phyloP scores from a whole-genome alignment of 2,329 filamentous ascomycete species.

The Nemania bipapillata region DNA sequence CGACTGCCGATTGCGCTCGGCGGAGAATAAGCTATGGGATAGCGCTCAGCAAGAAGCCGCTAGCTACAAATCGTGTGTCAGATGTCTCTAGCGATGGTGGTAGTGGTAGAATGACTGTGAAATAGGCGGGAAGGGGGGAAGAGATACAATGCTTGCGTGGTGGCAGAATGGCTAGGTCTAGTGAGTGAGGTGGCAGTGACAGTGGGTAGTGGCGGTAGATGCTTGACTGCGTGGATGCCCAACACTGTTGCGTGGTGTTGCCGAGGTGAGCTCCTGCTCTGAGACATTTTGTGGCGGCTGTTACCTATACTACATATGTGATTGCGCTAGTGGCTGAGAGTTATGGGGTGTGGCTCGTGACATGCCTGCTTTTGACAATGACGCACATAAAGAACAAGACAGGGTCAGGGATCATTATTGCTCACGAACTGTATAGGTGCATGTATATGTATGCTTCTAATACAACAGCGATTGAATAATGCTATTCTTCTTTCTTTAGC shows the following conservation, averaged over 20 bases:
- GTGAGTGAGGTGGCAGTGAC: background rate
- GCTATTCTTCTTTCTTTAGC: no score
- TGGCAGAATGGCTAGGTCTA: constrained; percentile 14
- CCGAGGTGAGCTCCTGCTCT: background rate
- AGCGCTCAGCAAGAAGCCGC: background rate
- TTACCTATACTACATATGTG: no score
- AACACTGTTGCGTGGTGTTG: constrained; percentile 9
- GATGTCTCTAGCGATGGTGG: background rate
- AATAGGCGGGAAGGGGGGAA: constrained; percentile 6
- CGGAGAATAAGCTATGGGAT: constrained; percentile 16
- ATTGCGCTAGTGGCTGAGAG: background rate
- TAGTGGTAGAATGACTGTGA: background rate
- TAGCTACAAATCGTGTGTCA: background rate
- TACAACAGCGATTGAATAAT: no score
- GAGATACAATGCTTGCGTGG: constrained; percentile 26
- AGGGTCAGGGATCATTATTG: background rate
- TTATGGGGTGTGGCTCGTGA: background rate
- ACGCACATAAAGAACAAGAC: background rate
- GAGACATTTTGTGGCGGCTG: background rate
- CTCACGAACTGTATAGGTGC: no score
- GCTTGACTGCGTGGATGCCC: constrained; percentile 36
- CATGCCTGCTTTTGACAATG: background rate
- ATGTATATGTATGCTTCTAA: no score
- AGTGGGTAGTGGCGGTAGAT: no score
- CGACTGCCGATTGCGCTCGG: constrained; percentile 34